A percentile compares a stretch with the other conserved stretches of the same genome.
Evolutionary conservation across 768 basidiomycete species (phyloP).

Genomic region (Tricholoma sp.): DNA sequence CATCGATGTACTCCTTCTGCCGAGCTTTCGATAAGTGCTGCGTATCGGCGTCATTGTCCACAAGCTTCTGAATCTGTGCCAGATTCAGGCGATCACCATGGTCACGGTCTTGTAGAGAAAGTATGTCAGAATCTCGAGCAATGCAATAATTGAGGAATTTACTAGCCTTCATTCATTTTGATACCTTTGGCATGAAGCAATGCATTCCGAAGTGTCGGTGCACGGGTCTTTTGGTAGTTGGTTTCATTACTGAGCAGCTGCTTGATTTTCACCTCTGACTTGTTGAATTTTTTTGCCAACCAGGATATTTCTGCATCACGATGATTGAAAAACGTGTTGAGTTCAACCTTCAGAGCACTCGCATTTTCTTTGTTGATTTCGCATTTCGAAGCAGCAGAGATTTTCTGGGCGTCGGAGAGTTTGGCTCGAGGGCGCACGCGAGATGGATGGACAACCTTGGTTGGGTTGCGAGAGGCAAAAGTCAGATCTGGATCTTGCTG

Average conservation of each 20-base stretch:
- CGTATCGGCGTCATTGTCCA: not conserved
- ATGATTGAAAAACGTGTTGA: not conserved
- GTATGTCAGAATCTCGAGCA: not conserved
- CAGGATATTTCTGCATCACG: not conserved
- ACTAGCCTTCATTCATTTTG: not conserved
- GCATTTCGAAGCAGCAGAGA: not conserved
- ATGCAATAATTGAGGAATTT: not conserved
- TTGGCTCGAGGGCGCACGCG: not conserved
- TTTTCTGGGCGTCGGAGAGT: not conserved
- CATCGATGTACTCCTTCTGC: not conserved
- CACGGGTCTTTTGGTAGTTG: not conserved
- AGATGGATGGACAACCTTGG: not conserved
- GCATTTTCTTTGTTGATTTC: not conserved
- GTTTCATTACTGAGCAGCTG: not conserved
- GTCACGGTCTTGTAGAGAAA: not conserved
- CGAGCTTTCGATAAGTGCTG: not conserved
- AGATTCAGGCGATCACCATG: not conserved
- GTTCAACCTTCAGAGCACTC: not conserved
- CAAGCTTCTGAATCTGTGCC: not conserved
- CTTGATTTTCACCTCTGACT: not conserved
- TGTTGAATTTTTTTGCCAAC: not conserved
- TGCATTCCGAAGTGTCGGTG: not conserved
- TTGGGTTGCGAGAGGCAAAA: not conserved
- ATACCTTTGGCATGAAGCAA: not conserved
- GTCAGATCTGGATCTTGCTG: not conserved